Percentiles rank a stretch among this genome's conserved stretches.
These are phyloP conservation scores for Chaetomiaceae sp. DNA, from an alignment of 2,329 filamentous ascomycete genomes.

Conservation along the genomic window DNA sequence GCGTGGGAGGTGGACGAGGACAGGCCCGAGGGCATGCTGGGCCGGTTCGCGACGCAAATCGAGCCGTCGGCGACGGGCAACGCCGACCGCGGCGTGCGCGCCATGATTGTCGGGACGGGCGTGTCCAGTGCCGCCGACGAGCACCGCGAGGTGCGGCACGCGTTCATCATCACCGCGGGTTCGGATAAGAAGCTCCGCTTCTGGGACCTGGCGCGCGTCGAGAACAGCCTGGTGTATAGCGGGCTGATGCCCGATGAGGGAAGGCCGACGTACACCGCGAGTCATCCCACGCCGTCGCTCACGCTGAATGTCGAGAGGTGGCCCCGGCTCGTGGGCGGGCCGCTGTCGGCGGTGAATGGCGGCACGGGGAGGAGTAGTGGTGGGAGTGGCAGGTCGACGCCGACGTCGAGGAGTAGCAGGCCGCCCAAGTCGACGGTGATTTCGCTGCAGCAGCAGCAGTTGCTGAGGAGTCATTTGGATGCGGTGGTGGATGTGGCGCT, in stretches of 20 bases:
- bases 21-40: constrained; percentile 78
- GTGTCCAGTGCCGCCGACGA: constrained; percentile 49
- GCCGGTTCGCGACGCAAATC: constrained; percentile 73
- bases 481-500: constrained; percentile 83
- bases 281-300: constrained; percentile 59
- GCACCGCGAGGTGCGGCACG: constrained; percentile 63
- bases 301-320: constrained; percentile 63
- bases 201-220: constrained; percentile 80
- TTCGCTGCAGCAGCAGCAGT: constrained; percentile 77
- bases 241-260: constrained; percentile 67
- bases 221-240: constrained; percentile 75
- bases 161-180: constrained; percentile 82
- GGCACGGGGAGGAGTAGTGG: constrained; percentile 22
- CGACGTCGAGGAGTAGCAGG: constrained; percentile 31
- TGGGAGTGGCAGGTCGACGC: constrained; percentile 25
- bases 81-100: constrained; percentile 65
- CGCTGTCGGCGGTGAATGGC: constrained; percentile 30
- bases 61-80: constrained; percentile 54
- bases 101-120: constrained; percentile 69
- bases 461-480: constrained; percentile 84
- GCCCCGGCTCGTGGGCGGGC: constrained; percentile 36
- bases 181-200: constrained; percentile 89
- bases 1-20: constrained; percentile 90
- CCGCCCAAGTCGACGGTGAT: constrained; percentile 78
- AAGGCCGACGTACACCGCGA: constrained; percentile 66